A percentile compares a stretch with the other conserved stretches of the same genome.
Evolutionary conservation across 495 filamentous ascomycete species (phyloP).

Genomic region (Talaromyces proteolyticus): DNA sequence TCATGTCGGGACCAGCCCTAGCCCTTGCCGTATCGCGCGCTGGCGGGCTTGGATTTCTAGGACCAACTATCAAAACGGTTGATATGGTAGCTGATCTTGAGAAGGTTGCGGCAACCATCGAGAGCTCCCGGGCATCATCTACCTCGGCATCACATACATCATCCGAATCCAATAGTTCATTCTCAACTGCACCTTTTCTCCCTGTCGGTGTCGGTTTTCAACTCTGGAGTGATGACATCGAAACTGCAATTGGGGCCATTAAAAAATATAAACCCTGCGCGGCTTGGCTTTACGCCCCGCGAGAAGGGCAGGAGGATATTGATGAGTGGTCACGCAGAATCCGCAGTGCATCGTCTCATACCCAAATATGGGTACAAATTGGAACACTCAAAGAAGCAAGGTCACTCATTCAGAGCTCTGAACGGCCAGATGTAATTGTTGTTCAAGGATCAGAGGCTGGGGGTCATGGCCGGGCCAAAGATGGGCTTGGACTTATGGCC

Average conservation of each 20-base stretch:
- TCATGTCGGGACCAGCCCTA: constrained; percentile 56
- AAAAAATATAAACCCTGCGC: constrained; percentile 51
- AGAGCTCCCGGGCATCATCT: constrained; percentile 8
- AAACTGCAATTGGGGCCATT: constrained; percentile 34
- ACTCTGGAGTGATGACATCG: constrained; percentile 46
- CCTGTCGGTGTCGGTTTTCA: constrained; percentile 62
- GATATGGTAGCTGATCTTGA: constrained; percentile 26
- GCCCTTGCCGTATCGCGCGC: constrained; percentile 55
- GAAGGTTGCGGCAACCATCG: constrained; percentile 20
- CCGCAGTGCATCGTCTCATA: constrained; percentile 34
- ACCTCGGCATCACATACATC: constrained; percentile 1
- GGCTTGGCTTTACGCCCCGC: constrained; percentile 66
- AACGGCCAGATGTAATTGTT: constrained; percentile 60
- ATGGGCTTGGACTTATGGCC: constrained; percentile 52
- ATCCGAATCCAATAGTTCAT: neutral
- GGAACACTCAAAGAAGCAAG: constrained; percentile 53
- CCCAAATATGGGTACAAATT: constrained; percentile 64
- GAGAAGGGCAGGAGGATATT: constrained; percentile 35
- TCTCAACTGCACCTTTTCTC: constrained; percentile 21
- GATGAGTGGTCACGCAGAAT: constrained; percentile 49
- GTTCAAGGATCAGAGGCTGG: constrained; percentile 71
- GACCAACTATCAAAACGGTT: constrained; percentile 28
- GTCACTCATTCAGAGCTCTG: constrained; percentile 24
- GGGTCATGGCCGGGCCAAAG: constrained; percentile 57
- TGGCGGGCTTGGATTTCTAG: constrained; percentile 57